Evolutionary conservation across 805 yeast species (phyloP).

Genomic region (Kuraishia hungarica): DNA sequence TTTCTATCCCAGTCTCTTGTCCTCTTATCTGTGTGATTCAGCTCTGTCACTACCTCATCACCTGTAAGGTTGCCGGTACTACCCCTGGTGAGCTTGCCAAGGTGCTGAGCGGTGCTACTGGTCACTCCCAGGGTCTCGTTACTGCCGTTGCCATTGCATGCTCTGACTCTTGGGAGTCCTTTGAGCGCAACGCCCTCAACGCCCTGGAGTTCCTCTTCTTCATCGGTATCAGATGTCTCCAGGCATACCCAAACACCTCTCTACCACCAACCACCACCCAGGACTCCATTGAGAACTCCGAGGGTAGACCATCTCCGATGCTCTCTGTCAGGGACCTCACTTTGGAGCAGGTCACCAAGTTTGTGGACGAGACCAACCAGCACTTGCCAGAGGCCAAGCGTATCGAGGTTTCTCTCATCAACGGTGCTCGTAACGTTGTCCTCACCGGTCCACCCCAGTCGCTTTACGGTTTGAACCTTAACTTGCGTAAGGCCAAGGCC

Average conservation of each 20-base stretch:
- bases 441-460: constrained; percentile 98
- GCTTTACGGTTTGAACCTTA: constrained; percentile 86
- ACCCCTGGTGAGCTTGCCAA: constrained; percentile 84
- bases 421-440: constrained; percentile 94
- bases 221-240: constrained; percentile 88
- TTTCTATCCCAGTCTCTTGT: constrained; percentile 89
- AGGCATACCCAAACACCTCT: constrained; percentile 86
- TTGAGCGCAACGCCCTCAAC: constrained; percentile 60
- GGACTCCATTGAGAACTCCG: constrained; percentile 89
- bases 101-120: constrained; percentile 67
- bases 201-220: constrained; percentile 83
- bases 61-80: constrained; percentile 75
- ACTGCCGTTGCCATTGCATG: constrained; percentile 89
- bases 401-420: constrained; percentile 81
- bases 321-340: constrained; percentile 86
- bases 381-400: constrained; percentile 91
- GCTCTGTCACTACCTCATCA: constrained; percentile 84
- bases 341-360: constrained; percentile 66
- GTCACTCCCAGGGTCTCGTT: constrained; percentile 87
- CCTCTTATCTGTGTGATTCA: constrained; percentile 97
- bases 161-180: constrained; percentile 78
- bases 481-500: constrained; percentile 90
- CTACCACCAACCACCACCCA: constrained; percentile 88
- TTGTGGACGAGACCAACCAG: constrained; percentile 79
- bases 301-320: constrained; percentile 98